Conservation (phyloP, 805 yeast genomes). For the Wickerhamiella brachini region DNA sequence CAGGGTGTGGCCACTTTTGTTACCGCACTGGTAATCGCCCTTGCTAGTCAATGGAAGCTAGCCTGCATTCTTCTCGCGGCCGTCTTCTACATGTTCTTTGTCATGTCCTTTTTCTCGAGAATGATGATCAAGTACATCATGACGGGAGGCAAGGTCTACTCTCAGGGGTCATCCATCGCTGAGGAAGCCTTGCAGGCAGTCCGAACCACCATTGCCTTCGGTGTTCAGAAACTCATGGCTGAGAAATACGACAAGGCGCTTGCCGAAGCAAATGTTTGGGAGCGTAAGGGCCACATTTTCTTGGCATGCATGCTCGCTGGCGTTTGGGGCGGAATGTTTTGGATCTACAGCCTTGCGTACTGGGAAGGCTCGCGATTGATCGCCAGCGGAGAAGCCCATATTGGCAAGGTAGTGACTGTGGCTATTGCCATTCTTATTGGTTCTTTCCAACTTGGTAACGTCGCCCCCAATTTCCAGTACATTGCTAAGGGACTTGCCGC, state of each 20-base stretch:
- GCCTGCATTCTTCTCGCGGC: slow-evolving; percentile 25
- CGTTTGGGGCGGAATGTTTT: slow-evolving; percentile 26
- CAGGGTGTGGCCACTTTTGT: slow-evolving; percentile 28
- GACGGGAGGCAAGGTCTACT: slow-evolving; percentile 16
- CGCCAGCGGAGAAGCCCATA: slow-evolving; percentile 20
- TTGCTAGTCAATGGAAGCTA: slow-evolving; percentile 25
- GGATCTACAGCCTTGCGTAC: slow-evolving; percentile 28
- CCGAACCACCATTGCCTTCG: slow-evolving; percentile 30
- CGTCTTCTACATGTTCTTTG: slow-evolving; percentile 21
- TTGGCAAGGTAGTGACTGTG: slow-evolving; percentile 27
- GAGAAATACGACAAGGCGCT: slow-evolving; percentile 22
- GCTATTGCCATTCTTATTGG: slow-evolving; percentile 31
- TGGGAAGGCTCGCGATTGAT: slow-evolving; percentile 32
- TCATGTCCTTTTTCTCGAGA: slow-evolving; percentile 22
- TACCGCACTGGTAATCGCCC: slow-evolving; percentile 27
- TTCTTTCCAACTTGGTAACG: slow-evolving; percentile 28
- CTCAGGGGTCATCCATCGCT: slow-evolving; percentile 27
- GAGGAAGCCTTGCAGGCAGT: slow-evolving; percentile 30
- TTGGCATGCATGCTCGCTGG: slow-evolving; percentile 25
- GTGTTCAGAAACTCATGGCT: slow-evolving; percentile 26
- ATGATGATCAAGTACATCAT: slow-evolving; percentile 21
- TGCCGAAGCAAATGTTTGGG: slow-evolving; percentile 16
- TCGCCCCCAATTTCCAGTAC: slow-evolving; percentile 29
- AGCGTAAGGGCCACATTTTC: slow-evolving; percentile 20
- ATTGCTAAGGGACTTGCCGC: slow-evolving; percentile 30